These are phyloP conservation scores for Ramaria rubella DNA, from an alignment of 768 basidiomycete species.

Conservation along the genomic window DNA sequence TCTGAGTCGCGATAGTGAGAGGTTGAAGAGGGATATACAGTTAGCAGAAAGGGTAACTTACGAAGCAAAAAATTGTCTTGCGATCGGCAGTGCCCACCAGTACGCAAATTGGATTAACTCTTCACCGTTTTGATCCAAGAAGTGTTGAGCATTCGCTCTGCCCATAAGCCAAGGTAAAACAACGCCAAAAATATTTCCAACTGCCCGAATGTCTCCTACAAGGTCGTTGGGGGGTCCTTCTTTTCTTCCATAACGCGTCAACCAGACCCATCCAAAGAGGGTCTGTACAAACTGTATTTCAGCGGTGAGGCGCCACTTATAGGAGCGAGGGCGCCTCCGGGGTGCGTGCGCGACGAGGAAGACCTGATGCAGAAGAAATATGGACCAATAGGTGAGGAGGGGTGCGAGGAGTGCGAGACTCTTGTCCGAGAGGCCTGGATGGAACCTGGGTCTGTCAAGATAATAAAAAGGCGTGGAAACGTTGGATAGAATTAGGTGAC, in stretches of 20 bases:
- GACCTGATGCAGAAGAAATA: background rate
- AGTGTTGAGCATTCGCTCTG: background rate
- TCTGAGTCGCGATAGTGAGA: background rate
- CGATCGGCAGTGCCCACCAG: background rate
- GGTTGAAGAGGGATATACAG: background rate
- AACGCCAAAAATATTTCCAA: background rate
- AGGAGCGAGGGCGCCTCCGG: background rate
- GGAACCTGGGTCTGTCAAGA: background rate
- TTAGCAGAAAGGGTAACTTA: background rate
- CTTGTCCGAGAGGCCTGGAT: background rate
- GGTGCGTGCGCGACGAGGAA: background rate
- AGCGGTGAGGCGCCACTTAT: background rate
- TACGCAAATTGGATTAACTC: background rate
- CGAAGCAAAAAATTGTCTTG: background rate
- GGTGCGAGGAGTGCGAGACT: background rate
- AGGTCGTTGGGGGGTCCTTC: background rate
- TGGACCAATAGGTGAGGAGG: background rate
- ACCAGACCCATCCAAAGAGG: background rate
- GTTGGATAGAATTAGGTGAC: background rate
- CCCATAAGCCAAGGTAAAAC: background rate
- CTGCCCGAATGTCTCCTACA: background rate
- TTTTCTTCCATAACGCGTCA: background rate
- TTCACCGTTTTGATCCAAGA: background rate
- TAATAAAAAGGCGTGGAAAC: background rate
- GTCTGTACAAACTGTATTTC: slow-evolving; percentile 1